Base-by-base conservation (phyloP, 805 yeast species). In the Maudiozyma turicensis region DNA sequence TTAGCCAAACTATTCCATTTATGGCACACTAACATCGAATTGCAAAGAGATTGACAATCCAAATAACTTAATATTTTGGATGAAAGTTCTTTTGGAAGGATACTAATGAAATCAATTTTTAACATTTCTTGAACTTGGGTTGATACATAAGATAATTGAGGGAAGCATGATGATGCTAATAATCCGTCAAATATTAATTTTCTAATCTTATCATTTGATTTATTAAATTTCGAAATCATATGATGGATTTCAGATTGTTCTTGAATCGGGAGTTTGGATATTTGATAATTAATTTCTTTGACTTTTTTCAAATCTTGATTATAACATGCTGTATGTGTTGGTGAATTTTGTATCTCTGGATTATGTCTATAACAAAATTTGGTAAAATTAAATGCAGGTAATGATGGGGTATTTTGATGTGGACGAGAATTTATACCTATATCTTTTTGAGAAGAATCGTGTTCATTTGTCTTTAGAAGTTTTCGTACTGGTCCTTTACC, bases 41-140 rank as follows among this genome's bases (percentile, higher is more conserved):
- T 82, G 65, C 97, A 90, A 43, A 93, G 74, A n/a, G 96, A 86
- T 47, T 81, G 83, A 67, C 98, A 91, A 65, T 93, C 99, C 52
- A 93, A 70, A 64, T 86, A 91, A 58, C 95, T 86, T 43, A 93
- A 70, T 32, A 93, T 82, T 65, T 88, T 89, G 54, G 89, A 75
- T 1, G 95, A 77, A 43, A 93, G 70, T 63, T 93, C 99, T 50
- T 80, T 75, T 1, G 99, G 99, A 44, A 93, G 73, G 6, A 89
- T 82, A 40, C 85, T 73, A 34, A 93, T 80, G 61, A 89, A 91
- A 68, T 93, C 99, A 52, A 93, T 86, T 56, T 90, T 81, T 51
- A 93, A 84, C 59, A 93, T 71, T 40, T 80, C 76, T 34, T 82
- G 77, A 20, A 93, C 84, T 60, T 88, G 91, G 54, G 84, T 81